phyloP scores from a whole-genome alignment of 345 rosid species.

The Rhizophora apiculata region DNA sequence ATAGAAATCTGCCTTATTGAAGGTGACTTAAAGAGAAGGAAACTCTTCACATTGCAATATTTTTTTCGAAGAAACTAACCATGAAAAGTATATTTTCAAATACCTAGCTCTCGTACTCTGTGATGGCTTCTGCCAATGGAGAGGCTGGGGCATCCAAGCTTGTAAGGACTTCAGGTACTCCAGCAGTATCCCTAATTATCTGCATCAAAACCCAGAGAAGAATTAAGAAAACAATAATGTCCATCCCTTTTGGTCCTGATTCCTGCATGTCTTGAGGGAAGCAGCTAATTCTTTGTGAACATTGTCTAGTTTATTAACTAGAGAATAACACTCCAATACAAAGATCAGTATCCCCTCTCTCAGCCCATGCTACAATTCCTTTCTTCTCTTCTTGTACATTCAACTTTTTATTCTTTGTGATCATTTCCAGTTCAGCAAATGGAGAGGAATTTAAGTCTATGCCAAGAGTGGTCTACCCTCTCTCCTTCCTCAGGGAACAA shows the following conservation, averaged over 20 bases:
- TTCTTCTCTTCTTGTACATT: background rate
- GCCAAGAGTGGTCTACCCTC: too few species aligned
- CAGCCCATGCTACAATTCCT: background rate
- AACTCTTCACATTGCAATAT: conserved; percentile 3
- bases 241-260: background rate
- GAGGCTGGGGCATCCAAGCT: conserved; percentile 56
- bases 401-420: too few species aligned
- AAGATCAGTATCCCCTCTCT: background rate
- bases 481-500: too few species aligned
- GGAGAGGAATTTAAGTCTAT: too few species aligned
- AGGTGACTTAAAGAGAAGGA: conserved; percentile 3
- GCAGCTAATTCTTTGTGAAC: background rate
- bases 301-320: background rate
- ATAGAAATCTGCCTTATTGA: conserved; percentile 2
- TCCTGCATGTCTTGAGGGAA: background rate
- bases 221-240: background rate
- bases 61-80: background rate
- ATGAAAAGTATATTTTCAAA: conserved; percentile 2
- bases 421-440: too few species aligned
- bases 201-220: conserved; percentile 26
- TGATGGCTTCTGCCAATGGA: conserved; percentile 32
- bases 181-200: conserved; percentile 71
- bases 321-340: background rate
- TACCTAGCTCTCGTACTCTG: conserved; percentile 63
- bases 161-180: conserved; percentile 87